Base-by-base conservation (phyloP, 371 early-diverging fungal species). In the Capniomyces stellatus region DNA sequence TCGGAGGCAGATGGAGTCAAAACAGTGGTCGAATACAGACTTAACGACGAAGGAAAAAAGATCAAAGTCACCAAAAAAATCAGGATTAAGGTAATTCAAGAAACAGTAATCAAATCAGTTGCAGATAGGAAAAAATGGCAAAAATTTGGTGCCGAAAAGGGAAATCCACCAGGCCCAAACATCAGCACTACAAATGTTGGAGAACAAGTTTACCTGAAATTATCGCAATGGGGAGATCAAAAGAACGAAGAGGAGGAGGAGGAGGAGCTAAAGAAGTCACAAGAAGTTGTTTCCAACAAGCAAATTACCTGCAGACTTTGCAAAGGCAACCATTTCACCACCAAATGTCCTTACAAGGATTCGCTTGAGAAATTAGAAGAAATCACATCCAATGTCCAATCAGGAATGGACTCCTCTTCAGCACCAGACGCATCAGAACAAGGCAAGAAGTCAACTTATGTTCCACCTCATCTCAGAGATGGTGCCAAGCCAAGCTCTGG, bases 331-430 rank as follows among this genome's bases (percentile, higher is more conserved):
- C 97, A 96, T 75, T 92, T 83, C 71, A 94, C 97, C 28, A 72
- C 82, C 57, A 88, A 87, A 70, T 96, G 97, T 78, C 97, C 97
- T 49, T 93, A 88, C 83, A 96, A 94, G 74, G 91, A 91, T 66
- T 84, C 90, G 2, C 71, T 89, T 64, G 77, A 76, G 53, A 84
- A 85, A 12, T 59, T 81, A 57, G 75, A 81, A 56, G 69, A 65
- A n/a, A 56, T 54, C 29, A 62, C 65, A n/a, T 58, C 64, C 29
- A 58, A 53, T 4, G 67, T 64, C 41, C 58, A 63, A n/a, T 62
- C 63, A 21, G 64, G 53, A 25, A 43, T 56, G 18, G 22, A 53
- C 24, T 13, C 25, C 57, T 29, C 47, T 55, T 46, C 60, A 63
- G 55, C 57, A 66, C 30, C 64, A 58, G 44, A 60, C 70, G 27